Base-by-base conservation (phyloP, 805 yeast species). In the Ogataea naganishii region DNA sequence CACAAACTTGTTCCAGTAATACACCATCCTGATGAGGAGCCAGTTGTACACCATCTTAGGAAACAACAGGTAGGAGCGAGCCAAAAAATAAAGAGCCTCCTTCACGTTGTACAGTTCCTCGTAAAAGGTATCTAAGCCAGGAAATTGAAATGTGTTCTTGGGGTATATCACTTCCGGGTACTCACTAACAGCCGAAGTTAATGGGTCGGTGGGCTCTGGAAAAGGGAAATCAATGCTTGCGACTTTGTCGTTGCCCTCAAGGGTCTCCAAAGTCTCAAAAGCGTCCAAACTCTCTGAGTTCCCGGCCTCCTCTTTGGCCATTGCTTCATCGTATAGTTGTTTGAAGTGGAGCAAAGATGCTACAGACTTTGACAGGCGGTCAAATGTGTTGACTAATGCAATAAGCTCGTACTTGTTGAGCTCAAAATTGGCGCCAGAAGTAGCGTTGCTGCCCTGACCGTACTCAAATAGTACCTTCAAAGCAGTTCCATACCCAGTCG, bases 401-500 rank as follows among this genome's bases (percentile, higher is more conserved):
- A 89, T 89, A 35, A 92, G 60, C 58, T 92, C 99, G 36, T 83
- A 75, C 33, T 66, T 69, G 35, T 75, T 65, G 26, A 80, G 69
- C 17, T 69, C 70, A 26, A 63, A 56, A 27, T 66, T 66, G 25
- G 46, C 51, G n/a, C n/a, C n/a, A n/a, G n/a, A n/a, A n/a, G n/a
- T n/a, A n/a, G n/a, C n/a, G 4, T 33, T 33, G 4, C 27, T 13
- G 36, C 66, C 66, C 31, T 62, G 68, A 24, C 75, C 71, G 31
- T 78, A 57, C 52, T 89, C 97, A 52, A 92, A 85, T 35, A 92
- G 62, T 15, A 89, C 71, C 53, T 92, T 92, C 47, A 92, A 69
- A 2, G 96, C 94, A 7, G 99, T 92, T 13, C 96, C 99, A 54
- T 92, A 92, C 14, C 99, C 99, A 11, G 92, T 84, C 2, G 95